Evolutionary conservation across 768 basidiomycete species (phyloP).

Genomic region (Tylopilus felleus): DNA sequence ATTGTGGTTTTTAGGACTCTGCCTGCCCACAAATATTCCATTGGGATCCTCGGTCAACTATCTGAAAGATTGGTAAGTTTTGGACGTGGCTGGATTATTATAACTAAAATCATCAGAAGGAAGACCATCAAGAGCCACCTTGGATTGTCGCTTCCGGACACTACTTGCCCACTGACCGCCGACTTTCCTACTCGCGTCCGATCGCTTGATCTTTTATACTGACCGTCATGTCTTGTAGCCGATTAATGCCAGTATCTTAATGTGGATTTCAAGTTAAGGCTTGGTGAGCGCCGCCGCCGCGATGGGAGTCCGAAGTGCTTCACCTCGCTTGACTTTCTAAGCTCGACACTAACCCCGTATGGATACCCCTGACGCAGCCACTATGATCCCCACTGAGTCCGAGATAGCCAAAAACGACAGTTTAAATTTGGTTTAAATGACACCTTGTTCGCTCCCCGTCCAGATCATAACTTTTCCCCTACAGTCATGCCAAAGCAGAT

Average conservation of each 20-base stretch:
- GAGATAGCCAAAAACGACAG: too few relatives aligned
- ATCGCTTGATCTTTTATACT: neutral
- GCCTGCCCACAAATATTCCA: neutral
- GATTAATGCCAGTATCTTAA: neutral
- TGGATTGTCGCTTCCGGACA: too few relatives aligned
- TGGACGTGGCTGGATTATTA: too few relatives aligned
- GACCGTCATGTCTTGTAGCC: neutral
- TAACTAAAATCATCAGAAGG: neutral
- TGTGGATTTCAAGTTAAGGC: neutral
- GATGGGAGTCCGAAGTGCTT: neutral
- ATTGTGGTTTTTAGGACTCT: neutral
- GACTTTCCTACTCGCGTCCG: neutral
- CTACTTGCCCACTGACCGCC: neutral
- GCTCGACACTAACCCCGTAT: too few relatives aligned
- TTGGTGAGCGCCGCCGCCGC: neutral
- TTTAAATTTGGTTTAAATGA: too few relatives aligned
- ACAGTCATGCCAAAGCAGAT: conserved; percentile 28
- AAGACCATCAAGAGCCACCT: too few relatives aligned
- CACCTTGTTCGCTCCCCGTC: too few relatives aligned
- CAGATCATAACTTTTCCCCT: neutral
- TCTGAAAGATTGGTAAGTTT: too few relatives aligned
- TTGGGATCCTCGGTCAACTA: too few relatives aligned
- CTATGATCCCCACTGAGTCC: neutral
- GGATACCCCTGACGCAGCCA: neutral
- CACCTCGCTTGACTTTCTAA: too few relatives aligned